Conservation (phyloP, 805 yeast genomes). For the Scheffersomyces lignosus region DNA sequence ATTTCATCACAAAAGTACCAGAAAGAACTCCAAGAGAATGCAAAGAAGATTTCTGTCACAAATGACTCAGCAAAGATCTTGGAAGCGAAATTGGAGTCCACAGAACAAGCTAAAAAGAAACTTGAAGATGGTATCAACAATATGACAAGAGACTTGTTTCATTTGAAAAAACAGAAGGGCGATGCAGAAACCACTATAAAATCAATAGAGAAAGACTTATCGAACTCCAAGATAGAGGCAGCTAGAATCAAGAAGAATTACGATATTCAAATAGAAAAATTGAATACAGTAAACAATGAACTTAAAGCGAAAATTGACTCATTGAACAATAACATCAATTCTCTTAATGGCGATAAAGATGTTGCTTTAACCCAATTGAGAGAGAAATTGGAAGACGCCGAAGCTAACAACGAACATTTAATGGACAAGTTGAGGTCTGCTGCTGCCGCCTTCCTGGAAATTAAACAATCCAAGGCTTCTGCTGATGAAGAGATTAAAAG, state of each 20-base stretch:
- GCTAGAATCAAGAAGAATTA: conserved; percentile 29
- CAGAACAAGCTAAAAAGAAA: conserved; percentile 50
- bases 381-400: conserved; percentile 26
- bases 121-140: conserved; percentile 89
- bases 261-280: conserved; percentile 17
- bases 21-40: conserved; percentile 31
- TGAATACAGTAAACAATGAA: conserved; percentile 22
- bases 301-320: conserved; percentile 22
- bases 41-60: conserved; percentile 23
- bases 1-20: conserved; percentile 26
- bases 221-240: conserved; percentile 25
- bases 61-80: conserved; percentile 28
- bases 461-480: conserved; percentile 18
- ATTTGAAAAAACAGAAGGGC: conserved; percentile 59
- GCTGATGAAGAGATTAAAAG: conserved; percentile 13
- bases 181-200: conserved; percentile 46
- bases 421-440: conserved; percentile 45
- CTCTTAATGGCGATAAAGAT: conserved; percentile 9
- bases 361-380: conserved; percentile 14
- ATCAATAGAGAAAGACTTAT: conserved; percentile 42
- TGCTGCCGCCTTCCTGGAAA: conserved; percentile 34
- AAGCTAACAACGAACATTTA: conserved; percentile 33
- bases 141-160: conserved; percentile 81
- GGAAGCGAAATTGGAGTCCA: conserved; percentile 27
- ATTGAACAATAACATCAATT: conserved; percentile 18